Evolutionary conservation across 768 basidiomycete genomes (phyloP).

Genomic region (Leccinum variicolor): DNA sequence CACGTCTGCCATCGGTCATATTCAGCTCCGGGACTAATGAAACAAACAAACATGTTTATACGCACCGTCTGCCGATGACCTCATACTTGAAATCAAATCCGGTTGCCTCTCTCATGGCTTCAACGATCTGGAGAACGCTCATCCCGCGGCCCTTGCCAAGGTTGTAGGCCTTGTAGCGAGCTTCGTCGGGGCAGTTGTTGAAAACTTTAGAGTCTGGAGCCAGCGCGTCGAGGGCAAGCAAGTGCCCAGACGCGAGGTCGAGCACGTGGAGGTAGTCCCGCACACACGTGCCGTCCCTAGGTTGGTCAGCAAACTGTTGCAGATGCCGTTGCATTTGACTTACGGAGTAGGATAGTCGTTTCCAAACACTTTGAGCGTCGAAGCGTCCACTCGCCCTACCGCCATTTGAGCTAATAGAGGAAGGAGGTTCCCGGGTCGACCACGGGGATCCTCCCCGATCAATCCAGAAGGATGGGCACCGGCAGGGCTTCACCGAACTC

Average conservation of each 20-base stretch:
- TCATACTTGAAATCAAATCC: constrained; percentile 87
- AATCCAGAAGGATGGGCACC: constrained; percentile 96
- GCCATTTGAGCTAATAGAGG: constrained; percentile 96
- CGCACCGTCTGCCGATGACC: constrained; percentile 86
- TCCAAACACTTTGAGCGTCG: constrained; percentile 81
- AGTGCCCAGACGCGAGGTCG: constrained; percentile 92
- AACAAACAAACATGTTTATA: constrained; percentile 3
- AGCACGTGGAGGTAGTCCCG: constrained; percentile 92
- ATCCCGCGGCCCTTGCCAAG: constrained; percentile 91
- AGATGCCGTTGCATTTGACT: constrained; percentile 21
- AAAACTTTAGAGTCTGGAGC: constrained; percentile 55
- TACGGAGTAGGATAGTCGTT: constrained; percentile 95
- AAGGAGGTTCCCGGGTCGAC: constrained; percentile 91
- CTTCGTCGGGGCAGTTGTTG: constrained; percentile 46
- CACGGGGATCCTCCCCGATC: constrained; percentile 96
- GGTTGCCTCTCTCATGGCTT: constrained; percentile 91
- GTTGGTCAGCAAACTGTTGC: neutral
- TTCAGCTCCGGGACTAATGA: constrained; percentile 3
- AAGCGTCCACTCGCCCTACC: constrained; percentile 75
- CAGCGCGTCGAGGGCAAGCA: constrained; percentile 86
- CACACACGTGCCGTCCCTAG: constrained; percentile 94
- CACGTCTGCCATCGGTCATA: constrained; percentile 49
- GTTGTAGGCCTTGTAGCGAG: constrained; percentile 91
- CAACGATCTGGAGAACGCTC: constrained; percentile 90
- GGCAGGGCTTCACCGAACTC: constrained; percentile 63